Evolutionary conservation across 495 filamentous ascomycete species (phyloP).

Genomic region (Chaetomium fimeti): DNA sequence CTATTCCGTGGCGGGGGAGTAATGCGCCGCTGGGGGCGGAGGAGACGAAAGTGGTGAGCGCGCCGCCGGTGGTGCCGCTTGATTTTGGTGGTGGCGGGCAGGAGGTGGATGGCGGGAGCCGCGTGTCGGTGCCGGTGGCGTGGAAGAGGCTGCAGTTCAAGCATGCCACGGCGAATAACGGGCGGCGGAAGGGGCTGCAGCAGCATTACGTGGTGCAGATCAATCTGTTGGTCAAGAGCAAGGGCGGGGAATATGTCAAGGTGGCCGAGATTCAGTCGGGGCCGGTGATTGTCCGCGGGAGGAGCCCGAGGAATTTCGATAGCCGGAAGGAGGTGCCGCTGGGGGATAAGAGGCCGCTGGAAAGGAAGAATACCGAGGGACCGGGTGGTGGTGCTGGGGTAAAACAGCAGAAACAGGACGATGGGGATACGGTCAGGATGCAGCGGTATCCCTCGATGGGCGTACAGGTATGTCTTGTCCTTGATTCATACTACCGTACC

Average conservation of each 20-base stretch:
- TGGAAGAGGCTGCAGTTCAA: slow-evolving; percentile 94
- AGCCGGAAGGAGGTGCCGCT: slow-evolving; percentile 64
- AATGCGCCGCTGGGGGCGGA: slow-evolving; percentile 54
- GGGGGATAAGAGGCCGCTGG: slow-evolving; percentile 43
- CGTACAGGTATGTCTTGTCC: slow-evolving; percentile 27
- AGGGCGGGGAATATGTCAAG: slow-evolving; percentile 57
- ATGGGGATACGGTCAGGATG: slow-evolving; percentile 34
- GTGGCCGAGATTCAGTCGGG: slow-evolving; percentile 62
- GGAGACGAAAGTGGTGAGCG: slow-evolving; percentile 48
- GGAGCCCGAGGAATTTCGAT: slow-evolving; percentile 68
- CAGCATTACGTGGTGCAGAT: slow-evolving; percentile 70
- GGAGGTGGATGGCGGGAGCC: slow-evolving; percentile 61
- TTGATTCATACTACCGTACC: not conserved
- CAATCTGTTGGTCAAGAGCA: slow-evolving; percentile 58
- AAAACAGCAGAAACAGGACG: slow-evolving; percentile 20
- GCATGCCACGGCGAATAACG: slow-evolving; percentile 85
- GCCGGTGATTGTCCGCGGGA: slow-evolving; percentile 66
- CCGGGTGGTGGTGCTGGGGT: not conserved
- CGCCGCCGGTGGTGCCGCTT: slow-evolving; percentile 61
- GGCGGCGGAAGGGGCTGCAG: slow-evolving; percentile 66
- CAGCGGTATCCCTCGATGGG: slow-evolving; percentile 40
- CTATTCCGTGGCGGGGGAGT: slow-evolving; percentile 87
- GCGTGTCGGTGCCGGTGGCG: slow-evolving; percentile 73
- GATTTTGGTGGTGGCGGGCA: slow-evolving; percentile 70
- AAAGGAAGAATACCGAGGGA: slow-evolving; percentile 26